A percentile compares a stretch with the other conserved stretches of the same genome.
These are phyloP conservation scores for Trichothecium sympodiale DNA, from an alignment of 2,329 filamentous ascomycete genomes.

Conservation along the genomic window DNA sequence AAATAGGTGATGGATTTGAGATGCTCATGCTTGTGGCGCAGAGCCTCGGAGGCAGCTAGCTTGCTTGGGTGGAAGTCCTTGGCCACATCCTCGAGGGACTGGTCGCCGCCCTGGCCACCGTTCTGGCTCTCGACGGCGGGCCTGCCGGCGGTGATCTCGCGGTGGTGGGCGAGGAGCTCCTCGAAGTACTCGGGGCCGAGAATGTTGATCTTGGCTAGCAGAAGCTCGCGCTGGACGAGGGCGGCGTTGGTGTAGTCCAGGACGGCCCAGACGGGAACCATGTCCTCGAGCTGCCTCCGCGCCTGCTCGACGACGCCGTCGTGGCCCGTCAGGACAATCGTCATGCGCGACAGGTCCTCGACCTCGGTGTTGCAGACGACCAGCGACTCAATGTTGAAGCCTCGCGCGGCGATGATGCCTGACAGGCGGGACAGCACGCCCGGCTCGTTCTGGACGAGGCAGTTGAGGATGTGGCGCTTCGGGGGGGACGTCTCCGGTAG, in stretches of 20 bases:
- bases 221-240: constrained; percentile 87
- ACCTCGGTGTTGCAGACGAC: constrained; percentile 98
- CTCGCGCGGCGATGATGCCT: constrained; percentile 86
- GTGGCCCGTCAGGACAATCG: constrained; percentile 90
- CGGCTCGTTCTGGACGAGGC: constrained; percentile 96
- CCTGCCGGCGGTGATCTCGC: constrained; percentile 59
- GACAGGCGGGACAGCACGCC: constrained; percentile 94
- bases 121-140: constrained; percentile 29
- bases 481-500: constrained; percentile 70
- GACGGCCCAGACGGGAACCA: constrained; percentile 97
- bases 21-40: constrained; percentile 96
- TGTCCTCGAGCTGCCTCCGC: constrained; percentile 84
- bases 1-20: constrained; percentile 92
- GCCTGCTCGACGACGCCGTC: constrained; percentile 97
- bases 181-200: constrained; percentile 97
- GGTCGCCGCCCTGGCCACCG: constrained; percentile 21
- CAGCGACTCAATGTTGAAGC: constrained; percentile 98
- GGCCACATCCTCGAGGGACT: constrained; percentile 33
- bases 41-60: constrained; percentile 73
- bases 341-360: constrained; percentile 94
- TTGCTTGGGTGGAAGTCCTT: constrained; percentile 84
- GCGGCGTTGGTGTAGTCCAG: constrained; percentile 90
- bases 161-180: constrained; percentile 88
- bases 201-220: constrained; percentile 94
- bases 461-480: constrained; percentile 95